Conservation (phyloP, 1,284 basidiomycete genomes). For the Schizophyllum commune region DNA sequence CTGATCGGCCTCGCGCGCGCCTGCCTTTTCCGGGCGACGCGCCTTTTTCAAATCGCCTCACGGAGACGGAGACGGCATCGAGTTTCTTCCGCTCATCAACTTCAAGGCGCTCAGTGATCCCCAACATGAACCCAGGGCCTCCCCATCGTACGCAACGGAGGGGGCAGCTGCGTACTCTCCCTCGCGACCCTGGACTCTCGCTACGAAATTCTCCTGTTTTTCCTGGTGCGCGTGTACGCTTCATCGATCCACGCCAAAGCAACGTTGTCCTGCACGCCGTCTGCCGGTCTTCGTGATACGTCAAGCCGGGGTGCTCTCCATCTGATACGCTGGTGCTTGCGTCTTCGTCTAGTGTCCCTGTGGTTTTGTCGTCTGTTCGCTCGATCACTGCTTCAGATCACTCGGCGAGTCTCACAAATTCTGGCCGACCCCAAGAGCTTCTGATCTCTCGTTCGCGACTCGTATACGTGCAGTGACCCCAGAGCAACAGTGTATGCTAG, state of each 20-base stretch:
- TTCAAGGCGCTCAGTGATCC: neutral
- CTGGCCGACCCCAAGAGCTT: too few species aligned
- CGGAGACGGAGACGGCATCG: neutral
- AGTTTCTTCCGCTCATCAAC: neutral
- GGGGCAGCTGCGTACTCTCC: too few species aligned
- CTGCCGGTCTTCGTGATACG: neutral
- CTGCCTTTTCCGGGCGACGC: constrained; percentile 1
- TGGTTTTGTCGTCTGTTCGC: too few species aligned
- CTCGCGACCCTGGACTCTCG: neutral
- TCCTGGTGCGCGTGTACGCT: neutral
- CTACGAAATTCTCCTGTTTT: neutral
- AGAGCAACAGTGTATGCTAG: too few species aligned
- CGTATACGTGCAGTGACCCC: too few species aligned
- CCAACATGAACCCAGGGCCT: neutral
- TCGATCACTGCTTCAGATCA: too few species aligned
- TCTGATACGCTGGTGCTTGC: neutral
- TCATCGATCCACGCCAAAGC: neutral
- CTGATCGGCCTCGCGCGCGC: neutral
- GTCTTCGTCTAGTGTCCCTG: too few species aligned
- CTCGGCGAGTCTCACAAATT: too few species aligned
- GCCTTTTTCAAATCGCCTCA: neutral
- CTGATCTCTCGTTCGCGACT: too few species aligned
- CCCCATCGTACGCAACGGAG: too few species aligned
- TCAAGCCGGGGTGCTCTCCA: neutral
- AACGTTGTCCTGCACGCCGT: neutral